Evolutionary conservation across 2,329 filamentous ascomycete genomes (phyloP).

Genomic region (Pestalotiopsis sp.): DNA sequence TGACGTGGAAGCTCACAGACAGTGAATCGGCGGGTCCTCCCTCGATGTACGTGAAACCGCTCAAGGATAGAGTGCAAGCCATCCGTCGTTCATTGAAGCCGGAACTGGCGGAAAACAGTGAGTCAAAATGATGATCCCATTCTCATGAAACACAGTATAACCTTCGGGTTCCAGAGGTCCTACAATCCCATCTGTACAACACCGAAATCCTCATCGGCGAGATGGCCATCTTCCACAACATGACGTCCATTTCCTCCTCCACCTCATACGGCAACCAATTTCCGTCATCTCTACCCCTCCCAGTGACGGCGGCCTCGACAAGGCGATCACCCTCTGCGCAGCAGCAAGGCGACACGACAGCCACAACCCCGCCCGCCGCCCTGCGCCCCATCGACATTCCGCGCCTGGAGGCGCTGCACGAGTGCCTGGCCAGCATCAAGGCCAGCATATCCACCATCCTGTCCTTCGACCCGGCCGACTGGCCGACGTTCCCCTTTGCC

Average conservation of each 20-base stretch:
- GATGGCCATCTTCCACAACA: slow-evolving; percentile 28
- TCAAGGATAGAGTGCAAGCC: slow-evolving; percentile 27
- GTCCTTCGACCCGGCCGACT: slow-evolving; percentile 20
- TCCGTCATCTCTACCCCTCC: not conserved
- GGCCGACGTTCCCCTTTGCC: slow-evolving; percentile 26
- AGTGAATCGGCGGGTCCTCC: slow-evolving; percentile 21
- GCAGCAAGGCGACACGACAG: not conserved
- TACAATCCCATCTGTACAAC: slow-evolving; percentile 38
- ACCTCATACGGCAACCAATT: slow-evolving; percentile 10
- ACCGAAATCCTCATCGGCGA: slow-evolving; percentile 41
- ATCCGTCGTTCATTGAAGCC: slow-evolving; percentile 26
- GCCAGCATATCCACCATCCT: slow-evolving; percentile 27
- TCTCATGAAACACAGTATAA: not conserved
- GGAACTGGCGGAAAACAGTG: slow-evolving; percentile 32
- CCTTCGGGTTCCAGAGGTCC: slow-evolving; percentile 28
- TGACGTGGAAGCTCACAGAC: slow-evolving; percentile 23
- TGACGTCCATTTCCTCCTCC: slow-evolving; percentile 18
- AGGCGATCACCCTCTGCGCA: not conserved
- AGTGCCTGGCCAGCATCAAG: slow-evolving; percentile 24
- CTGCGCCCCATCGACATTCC: slow-evolving; percentile 15
- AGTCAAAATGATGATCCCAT: slow-evolving; percentile 13
- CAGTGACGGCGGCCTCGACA: not conserved
- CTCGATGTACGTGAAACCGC: slow-evolving; percentile 32
- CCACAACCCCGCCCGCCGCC: not conserved
- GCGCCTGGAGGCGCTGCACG: slow-evolving; percentile 26